A percentile compares a stretch with the other conserved stretches of the same genome.
Evolutionary conservation across 192 early-diverging fungal species (phyloP).

Genomic region (Phlyctochytrium arcticum): DNA sequence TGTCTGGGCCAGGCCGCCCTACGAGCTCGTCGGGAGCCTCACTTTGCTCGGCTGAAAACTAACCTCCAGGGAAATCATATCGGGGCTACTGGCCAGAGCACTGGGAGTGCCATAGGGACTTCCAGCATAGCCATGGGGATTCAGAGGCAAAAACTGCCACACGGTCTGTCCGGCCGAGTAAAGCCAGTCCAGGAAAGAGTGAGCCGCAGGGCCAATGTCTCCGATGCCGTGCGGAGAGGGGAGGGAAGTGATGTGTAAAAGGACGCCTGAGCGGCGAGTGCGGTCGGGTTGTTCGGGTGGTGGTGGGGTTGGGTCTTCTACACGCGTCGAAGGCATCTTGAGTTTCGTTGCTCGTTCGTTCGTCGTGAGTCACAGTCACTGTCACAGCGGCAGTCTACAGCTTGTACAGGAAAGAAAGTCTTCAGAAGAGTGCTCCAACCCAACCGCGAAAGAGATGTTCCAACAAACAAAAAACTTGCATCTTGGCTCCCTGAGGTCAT

Average conservation of each 20-base stretch:
- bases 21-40: too few species aligned
- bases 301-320: not conserved
- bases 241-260: constrained; percentile 20
- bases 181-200: constrained; percentile 23
- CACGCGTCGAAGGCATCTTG: not conserved
- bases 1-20: too few species aligned
- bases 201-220: constrained; percentile 6
- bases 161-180: constrained; percentile 20
- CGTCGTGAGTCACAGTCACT: too few species aligned
- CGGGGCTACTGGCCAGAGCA: constrained; percentile 15
- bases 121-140: constrained; percentile 24
- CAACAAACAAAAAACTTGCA: too few species aligned
- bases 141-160: constrained; percentile 25
- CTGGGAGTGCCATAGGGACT: constrained; percentile 24
- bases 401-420: too few species aligned
- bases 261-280: constrained; percentile 11
- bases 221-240: constrained; percentile 15
- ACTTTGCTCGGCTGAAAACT: too few species aligned
- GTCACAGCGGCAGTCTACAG: too few species aligned
- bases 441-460: too few species aligned
- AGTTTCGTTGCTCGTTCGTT: too few species aligned
- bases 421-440: too few species aligned
- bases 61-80: constrained; percentile 13
- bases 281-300: too few species aligned
- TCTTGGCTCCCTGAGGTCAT: too few species aligned